Percentiles rank a stretch among this genome's conserved stretches.
phyloP scores from a whole-genome alignment of 23 red algal species.

The Gracilaria gracilis region DNA sequence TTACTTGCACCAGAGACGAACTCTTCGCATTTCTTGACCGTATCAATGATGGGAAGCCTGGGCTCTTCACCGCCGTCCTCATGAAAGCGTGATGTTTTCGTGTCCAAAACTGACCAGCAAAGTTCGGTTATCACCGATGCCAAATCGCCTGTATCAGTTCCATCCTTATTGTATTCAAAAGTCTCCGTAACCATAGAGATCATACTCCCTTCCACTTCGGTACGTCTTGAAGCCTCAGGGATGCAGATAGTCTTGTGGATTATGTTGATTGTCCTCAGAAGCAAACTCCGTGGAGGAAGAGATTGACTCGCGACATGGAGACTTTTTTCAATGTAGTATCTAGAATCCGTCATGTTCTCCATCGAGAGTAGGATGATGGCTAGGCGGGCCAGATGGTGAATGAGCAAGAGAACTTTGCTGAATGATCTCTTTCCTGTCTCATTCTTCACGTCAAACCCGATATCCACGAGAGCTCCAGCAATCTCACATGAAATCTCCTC shows the following conservation, averaged over 20 bases:
- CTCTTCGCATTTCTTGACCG: background rate
- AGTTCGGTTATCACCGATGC: slow-evolving; percentile 19
- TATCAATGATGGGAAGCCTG: slow-evolving; percentile 3
- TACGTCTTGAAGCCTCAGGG: background rate
- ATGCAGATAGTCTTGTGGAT: slow-evolving; percentile 7
- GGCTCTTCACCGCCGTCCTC: background rate
- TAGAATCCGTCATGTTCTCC: slow-evolving; percentile 38
- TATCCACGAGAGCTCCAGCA: slow-evolving; percentile 38
- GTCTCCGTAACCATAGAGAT: background rate
- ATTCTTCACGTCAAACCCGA: slow-evolving; percentile 25
- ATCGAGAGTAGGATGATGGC: slow-evolving; percentile 20
- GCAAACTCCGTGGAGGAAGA: slow-evolving; percentile 27
- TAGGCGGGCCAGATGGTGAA: background rate
- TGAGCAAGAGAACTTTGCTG: slow-evolving; percentile 39
- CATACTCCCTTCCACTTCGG: background rate
- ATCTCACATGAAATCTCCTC: slow-evolving; percentile 9
- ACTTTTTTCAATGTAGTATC: slow-evolving; percentile 53
- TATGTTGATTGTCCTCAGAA: background rate
- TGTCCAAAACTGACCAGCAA: slow-evolving; percentile 32
- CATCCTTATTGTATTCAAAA: background rate
- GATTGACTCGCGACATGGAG: slow-evolving; percentile 26
- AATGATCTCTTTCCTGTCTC: slow-evolving; percentile 26
- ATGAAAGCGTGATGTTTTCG: slow-evolving; percentile 17
- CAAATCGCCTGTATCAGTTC: background rate
- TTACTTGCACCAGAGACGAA: background rate